A percentile compares a stretch with the other conserved stretches of the same genome.
Conservation (phyloP, 331 rosid genomes). For the Stylosanthes scabra region DNA sequence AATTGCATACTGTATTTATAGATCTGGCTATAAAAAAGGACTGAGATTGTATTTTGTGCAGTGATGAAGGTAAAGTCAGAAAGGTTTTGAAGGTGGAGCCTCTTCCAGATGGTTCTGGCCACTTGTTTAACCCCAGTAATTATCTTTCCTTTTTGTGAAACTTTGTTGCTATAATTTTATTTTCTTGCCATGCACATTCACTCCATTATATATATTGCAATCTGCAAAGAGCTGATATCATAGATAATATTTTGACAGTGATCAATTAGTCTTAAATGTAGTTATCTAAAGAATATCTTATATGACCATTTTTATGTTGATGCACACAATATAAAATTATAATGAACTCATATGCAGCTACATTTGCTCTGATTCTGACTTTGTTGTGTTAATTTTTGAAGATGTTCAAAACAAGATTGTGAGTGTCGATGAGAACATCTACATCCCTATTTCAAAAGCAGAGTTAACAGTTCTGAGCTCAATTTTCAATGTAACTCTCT, state of each 20-base stretch:
- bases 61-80: slow-evolving; percentile 73
- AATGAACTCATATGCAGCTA: slow-evolving; percentile 2
- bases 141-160: slow-evolving; percentile 39
- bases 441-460: slow-evolving; percentile 81
- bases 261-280: slow-evolving; percentile 15
- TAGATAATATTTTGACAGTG: slow-evolving; percentile 7
- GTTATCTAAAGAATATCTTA: slow-evolving; percentile 15
- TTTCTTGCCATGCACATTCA: background rate
- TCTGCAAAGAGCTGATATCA: background rate
- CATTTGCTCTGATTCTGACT: slow-evolving; percentile 35
- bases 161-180: background rate
- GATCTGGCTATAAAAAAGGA: no score
- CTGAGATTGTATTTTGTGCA: slow-evolving; percentile 36
- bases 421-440: slow-evolving; percentile 75
- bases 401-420: slow-evolving; percentile 89
- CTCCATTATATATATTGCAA: background rate
- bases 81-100: slow-evolving; percentile 92
- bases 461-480: slow-evolving; percentile 80
- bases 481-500: slow-evolving; percentile 73
- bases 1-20: background rate
- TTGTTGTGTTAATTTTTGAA: slow-evolving; percentile 43
- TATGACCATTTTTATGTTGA: slow-evolving; percentile 11
- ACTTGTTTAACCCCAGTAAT: slow-evolving; percentile 78
- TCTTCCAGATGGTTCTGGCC: slow-evolving; percentile 82
- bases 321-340: slow-evolving; percentile 1